phyloP scores from a whole-genome alignment of 2,329 filamentous ascomycete genomes.

The Whalleya microplaca region DNA sequence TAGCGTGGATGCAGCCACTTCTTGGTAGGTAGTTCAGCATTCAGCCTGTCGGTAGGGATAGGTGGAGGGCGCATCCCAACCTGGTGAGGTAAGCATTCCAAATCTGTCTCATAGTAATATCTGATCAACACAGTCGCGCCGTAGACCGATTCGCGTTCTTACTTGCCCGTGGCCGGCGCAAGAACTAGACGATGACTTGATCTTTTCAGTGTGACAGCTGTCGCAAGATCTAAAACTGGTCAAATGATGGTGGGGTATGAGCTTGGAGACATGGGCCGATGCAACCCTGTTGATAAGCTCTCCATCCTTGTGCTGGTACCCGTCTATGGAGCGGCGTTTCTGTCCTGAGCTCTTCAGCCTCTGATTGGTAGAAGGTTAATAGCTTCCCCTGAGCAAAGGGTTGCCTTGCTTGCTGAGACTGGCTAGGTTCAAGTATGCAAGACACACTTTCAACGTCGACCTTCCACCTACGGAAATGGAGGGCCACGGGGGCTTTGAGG shows the following conservation, averaged over 20 bases:
- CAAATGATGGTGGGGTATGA: slow-evolving; percentile 37
- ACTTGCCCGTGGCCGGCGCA: not conserved
- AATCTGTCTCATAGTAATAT: slow-evolving; percentile 10
- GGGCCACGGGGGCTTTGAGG: slow-evolving; percentile 24
- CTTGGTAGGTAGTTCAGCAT: slow-evolving; percentile 10
- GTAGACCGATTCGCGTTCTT: not conserved
- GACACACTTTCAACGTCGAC: slow-evolving; percentile 31
- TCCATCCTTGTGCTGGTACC: slow-evolving; percentile 19
- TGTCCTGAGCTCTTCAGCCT: slow-evolving; percentile 10
- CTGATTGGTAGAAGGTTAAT: slow-evolving; percentile 26
- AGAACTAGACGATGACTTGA: slow-evolving; percentile 9
- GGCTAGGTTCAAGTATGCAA: slow-evolving; percentile 25
- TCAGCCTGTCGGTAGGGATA: not conserved
- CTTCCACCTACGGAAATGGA: slow-evolving; percentile 35
- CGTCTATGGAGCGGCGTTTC: slow-evolving; percentile 20
- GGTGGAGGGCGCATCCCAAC: not conserved
- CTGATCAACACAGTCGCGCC: not conserved
- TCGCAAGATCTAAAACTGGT: slow-evolving; percentile 31
- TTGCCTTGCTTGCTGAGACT: slow-evolving; percentile 28
- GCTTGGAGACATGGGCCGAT: slow-evolving; percentile 28
- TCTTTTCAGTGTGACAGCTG: slow-evolving; percentile 25
- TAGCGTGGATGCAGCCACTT: slow-evolving; percentile 17
- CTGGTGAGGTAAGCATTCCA: not conserved
- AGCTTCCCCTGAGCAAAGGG: slow-evolving; percentile 33
- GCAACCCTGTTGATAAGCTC: slow-evolving; percentile 32